Percentiles rank a stretch among this genome's conserved stretches.
phyloP scores from a whole-genome alignment of 2,329 filamentous ascomycete genomes.

The Aphanocladium album region DNA sequence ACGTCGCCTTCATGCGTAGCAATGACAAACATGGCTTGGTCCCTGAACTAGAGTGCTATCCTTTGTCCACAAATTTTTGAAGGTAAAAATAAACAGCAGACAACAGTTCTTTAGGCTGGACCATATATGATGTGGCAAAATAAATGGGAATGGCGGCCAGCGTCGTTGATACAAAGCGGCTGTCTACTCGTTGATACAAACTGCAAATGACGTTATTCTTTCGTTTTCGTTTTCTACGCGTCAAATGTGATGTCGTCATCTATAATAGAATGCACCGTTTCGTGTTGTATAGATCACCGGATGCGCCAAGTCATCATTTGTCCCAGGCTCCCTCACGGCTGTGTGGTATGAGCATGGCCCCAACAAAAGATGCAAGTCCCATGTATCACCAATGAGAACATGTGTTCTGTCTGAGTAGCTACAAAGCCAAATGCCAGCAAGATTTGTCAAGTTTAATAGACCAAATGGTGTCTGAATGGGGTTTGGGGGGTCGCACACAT shows the following conservation, averaged over 20 bases:
- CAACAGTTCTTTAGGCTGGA: background rate
- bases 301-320: background rate
- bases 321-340: background rate
- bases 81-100: background rate
- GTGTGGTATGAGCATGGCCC: background rate
- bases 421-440: no score
- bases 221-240: background rate
- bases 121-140: background rate
- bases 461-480: no score
- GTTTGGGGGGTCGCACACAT: no score
- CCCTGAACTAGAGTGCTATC: no score
- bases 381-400: no score
- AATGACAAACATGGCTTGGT: no score
- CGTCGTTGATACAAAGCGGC: background rate
- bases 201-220: background rate
- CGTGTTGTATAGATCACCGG: background rate
- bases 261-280: background rate
- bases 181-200: background rate
- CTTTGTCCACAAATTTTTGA: no score
- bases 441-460: no score
- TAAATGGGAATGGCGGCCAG: background rate
- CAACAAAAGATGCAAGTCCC: no score
- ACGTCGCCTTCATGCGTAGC: no score
- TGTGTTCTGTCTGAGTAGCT: no score
- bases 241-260: background rate